Evolutionary conservation across 2,329 filamentous ascomycete species (phyloP).

Genomic region (Hymenoscyphus fraxineus): DNA sequence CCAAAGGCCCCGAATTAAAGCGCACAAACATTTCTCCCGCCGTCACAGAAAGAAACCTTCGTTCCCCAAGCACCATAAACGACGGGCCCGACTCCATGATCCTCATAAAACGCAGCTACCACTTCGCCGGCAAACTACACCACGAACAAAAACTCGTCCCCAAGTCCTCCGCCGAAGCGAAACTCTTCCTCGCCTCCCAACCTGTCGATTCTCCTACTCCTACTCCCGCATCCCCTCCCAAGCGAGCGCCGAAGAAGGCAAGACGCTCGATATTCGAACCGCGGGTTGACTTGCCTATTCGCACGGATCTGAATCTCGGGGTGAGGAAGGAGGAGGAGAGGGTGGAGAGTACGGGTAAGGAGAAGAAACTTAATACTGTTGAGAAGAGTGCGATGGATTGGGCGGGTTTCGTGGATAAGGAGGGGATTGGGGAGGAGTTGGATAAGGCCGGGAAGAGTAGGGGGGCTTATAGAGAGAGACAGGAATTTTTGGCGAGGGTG

Average conservation of each 20-base stretch:
- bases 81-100: constrained; percentile 42
- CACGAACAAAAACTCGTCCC: constrained; percentile 68
- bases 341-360: constrained; percentile 43
- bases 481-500: constrained; percentile 64
- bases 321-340: constrained; percentile 36
- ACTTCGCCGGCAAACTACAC: constrained; percentile 69
- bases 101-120: constrained; percentile 67
- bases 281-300: constrained; percentile 42
- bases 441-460: constrained; percentile 62
- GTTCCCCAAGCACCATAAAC: constrained; percentile 24
- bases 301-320: constrained; percentile 57
- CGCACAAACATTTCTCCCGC: neutral
- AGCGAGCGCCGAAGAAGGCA: constrained; percentile 35
- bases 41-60: constrained; percentile 10
- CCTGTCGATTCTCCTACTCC: constrained; percentile 22
- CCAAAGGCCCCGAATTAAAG: constrained; percentile 7
- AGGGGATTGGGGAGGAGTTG: constrained; percentile 67
- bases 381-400: constrained; percentile 72
- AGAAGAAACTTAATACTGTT: constrained; percentile 66
- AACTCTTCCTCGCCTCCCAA: constrained; percentile 56
- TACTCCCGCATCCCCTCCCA: constrained; percentile 37
- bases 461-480: constrained; percentile 56
- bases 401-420: constrained; percentile 68
- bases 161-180: constrained; percentile 62
- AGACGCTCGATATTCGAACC: constrained; percentile 60